These are phyloP conservation scores for Monilinia polystroma DNA, from an alignment of 2,329 filamentous ascomycete genomes.

Conservation along the genomic window DNA sequence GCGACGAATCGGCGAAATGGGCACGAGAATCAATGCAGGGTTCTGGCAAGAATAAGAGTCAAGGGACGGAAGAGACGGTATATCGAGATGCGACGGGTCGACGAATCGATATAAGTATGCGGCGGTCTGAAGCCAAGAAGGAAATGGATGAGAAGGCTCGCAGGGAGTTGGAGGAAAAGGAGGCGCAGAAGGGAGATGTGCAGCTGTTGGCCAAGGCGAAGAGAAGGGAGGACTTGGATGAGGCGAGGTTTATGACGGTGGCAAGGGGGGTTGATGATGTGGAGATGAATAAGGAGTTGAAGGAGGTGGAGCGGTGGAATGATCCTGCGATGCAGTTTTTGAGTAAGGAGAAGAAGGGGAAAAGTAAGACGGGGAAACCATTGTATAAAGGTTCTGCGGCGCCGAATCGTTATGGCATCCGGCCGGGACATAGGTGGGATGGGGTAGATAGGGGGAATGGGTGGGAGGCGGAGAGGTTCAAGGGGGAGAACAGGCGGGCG, in stretches of 20 bases:
- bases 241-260: conserved; percentile 79
- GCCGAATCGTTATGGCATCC: conserved; percentile 92
- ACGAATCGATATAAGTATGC: conserved; percentile 91
- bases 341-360: conserved; percentile 43
- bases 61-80: conserved; percentile 70
- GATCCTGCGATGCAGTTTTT: conserved; percentile 88
- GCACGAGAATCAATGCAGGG: conserved; percentile 39
- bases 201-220: conserved; percentile 68
- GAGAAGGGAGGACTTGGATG: conserved; percentile 66
- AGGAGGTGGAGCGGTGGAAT: conserved; percentile 78
- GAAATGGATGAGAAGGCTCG: conserved; percentile 69
- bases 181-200: conserved; percentile 79
- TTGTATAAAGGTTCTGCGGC: conserved; percentile 76
- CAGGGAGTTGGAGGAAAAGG: conserved; percentile 63
- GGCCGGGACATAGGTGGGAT: conserved; percentile 93
- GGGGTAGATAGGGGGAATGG: conserved; percentile 92
- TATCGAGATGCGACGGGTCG: conserved; percentile 93
- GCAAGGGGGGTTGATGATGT: conserved; percentile 81
- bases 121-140: conserved; percentile 79
- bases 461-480: conserved; percentile 92
- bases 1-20: conserved; percentile 58
- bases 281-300: conserved; percentile 81
- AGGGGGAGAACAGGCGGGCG: conserved; percentile 74
- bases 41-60: conserved; percentile 43
- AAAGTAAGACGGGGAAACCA: conserved; percentile 33